Base-by-base conservation (phyloP, 352 stramenopile genomes). In the Phytophthora ohioensis region DNA sequence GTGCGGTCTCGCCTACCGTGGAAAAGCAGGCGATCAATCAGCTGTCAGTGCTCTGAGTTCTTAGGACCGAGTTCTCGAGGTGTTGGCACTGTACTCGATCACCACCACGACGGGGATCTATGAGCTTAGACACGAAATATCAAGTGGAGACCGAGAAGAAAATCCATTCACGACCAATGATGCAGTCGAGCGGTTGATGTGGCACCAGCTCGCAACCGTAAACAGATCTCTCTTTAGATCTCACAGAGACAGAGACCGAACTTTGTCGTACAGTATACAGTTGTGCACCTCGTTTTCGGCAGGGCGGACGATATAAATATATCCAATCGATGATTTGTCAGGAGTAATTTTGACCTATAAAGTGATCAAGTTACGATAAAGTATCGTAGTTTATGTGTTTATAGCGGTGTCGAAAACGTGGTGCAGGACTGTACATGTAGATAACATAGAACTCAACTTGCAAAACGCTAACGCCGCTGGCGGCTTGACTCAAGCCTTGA, bases 141-240 rank as follows among this genome's bases (percentile, higher is more conserved):
- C 56, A 71, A 67, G 41, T 47, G 64, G 47, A 45, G 38, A 66
- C 32, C n/a, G 5, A 56, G 64, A 67, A 67, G 57, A 71, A 71
- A 71, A 71, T 71, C 64, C 64, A 67, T 11, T 17, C 3, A 12
- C n/a, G 15, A 34, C 7, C 21, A 27, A 27, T 27, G 21, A 27
- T 27, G 21, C 21, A 27, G 21, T 27, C 21, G 21, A 27, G 21
- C 21, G 21, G 31, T 15, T 13, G 17, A 32, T 51, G 43, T 17
- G 21, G 8, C 4, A 8, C n/a, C 6, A 34, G 11, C 7, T 6
- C 39, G 46, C 27, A 42, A 34, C 11, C 10, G 21, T 15, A 32
- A 56, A 21, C 57, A 57, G 21, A 65, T 57, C 45, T 41, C 13
- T 5, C 17, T 1, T 8, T n/a, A 43, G 32, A 64, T 63, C 56